Conservation (phyloP, 2,329 filamentous ascomycete genomes). For the Pezicula neosporulosa region DNA sequence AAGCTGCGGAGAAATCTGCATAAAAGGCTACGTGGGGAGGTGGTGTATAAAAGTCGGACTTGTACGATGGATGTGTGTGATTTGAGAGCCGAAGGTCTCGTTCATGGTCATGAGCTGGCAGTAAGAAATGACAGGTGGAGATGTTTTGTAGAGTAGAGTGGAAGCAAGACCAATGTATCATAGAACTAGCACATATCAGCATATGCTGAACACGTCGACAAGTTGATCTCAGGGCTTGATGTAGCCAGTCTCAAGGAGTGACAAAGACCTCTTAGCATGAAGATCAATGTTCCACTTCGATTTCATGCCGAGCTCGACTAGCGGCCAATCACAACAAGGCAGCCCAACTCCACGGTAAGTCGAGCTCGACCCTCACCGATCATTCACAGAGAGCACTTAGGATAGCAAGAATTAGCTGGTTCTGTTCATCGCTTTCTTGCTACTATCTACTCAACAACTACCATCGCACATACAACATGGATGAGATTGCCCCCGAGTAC, state of each 20-base stretch:
- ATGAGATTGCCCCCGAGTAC: conserved; percentile 97
- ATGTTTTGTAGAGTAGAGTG: neutral
- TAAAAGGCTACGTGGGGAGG: no score
- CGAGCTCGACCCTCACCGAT: neutral
- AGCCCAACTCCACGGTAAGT: neutral
- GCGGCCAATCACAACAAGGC: neutral
- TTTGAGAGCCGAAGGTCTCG: no score
- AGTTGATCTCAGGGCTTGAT: neutral
- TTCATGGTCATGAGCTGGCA: no score
- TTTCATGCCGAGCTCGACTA: neutral
- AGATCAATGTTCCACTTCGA: no score
- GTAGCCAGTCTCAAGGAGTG: neutral
- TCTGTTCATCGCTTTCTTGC: conserved; percentile 14
- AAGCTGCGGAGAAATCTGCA: no score
- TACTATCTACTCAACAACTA: neutral
- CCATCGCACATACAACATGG: conserved; percentile 59
- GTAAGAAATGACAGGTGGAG: no score
- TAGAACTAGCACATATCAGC: neutral
- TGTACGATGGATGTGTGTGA: no score
- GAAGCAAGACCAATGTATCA: conserved; percentile 8
- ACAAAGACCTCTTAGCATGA: neutral
- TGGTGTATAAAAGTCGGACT: no score
- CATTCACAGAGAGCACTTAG: neutral
- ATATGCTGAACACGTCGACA: no score
- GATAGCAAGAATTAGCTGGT: neutral